Base-by-base conservation (phyloP, 257 asterid species). In the Perilla frutescens region DNA sequence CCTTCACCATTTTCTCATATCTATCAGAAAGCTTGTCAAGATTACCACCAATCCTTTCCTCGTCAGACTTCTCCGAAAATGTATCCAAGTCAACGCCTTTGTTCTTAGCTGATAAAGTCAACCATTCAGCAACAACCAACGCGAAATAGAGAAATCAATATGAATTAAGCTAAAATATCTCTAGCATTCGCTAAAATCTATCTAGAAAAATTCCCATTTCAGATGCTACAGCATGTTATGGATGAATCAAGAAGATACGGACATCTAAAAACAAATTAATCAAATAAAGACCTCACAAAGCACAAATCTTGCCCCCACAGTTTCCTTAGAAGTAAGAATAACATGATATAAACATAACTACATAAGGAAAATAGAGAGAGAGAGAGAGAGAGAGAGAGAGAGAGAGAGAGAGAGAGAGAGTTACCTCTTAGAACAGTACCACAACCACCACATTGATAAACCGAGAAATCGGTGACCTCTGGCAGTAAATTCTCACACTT, bases 381-480 rank as follows among this genome's bases (percentile, higher is more conserved):
- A 34, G 37, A 3, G 3, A 34, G 8, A 50, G 7, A 50, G 29
- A 50, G 20, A 12, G 39, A 49, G 34, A 26, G 32, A 47, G 31
- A 70, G 58, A 40, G 39, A 15, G 50, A 48, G 29, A 77, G 44
- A 54, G 11, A 39, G 48, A 15, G 32, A 39, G 59, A 73, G 69
- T 6, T 80, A 91, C 97, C 97, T 84, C 86, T 77, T 34, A 91
- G 85, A 45, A 86, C 89, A 81, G 96, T 88, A 72, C 93, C 97
- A 76, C 98, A 91, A 62, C 88, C 94, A 20, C 96, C 96, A 75
- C 99, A 95, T 82, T 77, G 84, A 75, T 90, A 91, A 77, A 88
- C 83, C 53, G 97, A 90, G 86, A 66, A 88, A 72, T 85, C 91
- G 37, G 81, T 80, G 59, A 86, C 86, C 86, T 94, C 97, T 1